Evolutionary conservation across 2,329 filamentous ascomycete genomes (phyloP).

Genomic region (Nannizziopsis barbatae): DNA sequence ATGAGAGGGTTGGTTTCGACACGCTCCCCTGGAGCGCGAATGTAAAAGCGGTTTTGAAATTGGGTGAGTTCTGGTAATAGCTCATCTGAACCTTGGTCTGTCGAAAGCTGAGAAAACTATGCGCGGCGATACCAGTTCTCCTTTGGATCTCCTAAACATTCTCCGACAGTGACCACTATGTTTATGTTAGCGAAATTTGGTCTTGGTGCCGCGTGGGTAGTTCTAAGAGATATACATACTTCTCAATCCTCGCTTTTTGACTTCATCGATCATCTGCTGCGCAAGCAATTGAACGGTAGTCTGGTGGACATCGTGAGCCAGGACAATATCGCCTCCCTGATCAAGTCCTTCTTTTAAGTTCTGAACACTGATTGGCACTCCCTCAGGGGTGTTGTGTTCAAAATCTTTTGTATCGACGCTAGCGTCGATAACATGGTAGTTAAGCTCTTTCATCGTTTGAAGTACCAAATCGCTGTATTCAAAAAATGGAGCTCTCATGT

Average conservation of each 20-base stretch:
- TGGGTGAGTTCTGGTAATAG: too few species aligned
- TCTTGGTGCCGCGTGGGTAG: not conserved
- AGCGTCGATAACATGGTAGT: conserved; percentile 37
- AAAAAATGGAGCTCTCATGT: conserved; percentile 40
- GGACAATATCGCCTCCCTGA: not conserved
- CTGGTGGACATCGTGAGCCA: conserved; percentile 10
- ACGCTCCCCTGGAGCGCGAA: too few species aligned
- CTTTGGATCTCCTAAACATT: conserved; percentile 10
- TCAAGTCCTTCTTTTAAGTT: conserved; percentile 1
- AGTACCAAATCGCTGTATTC: conserved; percentile 26
- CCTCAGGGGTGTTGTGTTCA: conserved; percentile 17
- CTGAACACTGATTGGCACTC: not conserved
- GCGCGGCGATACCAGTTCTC: conserved; percentile 9
- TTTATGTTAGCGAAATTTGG: not conserved
- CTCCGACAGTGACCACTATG: conserved; percentile 9
- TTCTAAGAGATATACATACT: conserved; percentile 3
- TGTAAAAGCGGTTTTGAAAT: too few species aligned
- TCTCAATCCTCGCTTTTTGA: conserved; percentile 2
- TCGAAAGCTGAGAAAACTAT: not conserved
- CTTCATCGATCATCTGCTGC: conserved; percentile 7
- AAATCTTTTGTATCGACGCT: conserved; percentile 38
- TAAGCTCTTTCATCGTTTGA: conserved; percentile 30
- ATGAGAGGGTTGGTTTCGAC: too few species aligned
- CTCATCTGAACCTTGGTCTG: too few species aligned
- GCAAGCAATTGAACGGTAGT: conserved; percentile 9